A percentile compares a stretch with the other conserved stretches of the same genome.
Evolutionary conservation across 768 basidiomycete genomes (phyloP).

Genomic region (Flagelloscypha sp.): DNA sequence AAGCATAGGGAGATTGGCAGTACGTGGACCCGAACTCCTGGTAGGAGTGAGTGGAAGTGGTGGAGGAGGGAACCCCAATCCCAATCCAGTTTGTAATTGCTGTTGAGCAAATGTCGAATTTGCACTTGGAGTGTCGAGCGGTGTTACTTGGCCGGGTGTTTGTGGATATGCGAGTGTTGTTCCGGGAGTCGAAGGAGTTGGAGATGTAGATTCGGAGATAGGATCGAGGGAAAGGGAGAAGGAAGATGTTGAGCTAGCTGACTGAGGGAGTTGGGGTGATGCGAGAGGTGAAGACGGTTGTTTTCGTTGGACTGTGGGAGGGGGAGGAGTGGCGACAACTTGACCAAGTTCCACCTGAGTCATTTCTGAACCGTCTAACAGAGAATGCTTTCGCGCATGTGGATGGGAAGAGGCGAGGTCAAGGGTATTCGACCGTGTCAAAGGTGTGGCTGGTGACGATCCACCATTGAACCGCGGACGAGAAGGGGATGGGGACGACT

Average conservation of each 20-base stretch:
- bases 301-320: conserved; percentile 15
- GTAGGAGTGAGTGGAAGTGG: conserved; percentile 15
- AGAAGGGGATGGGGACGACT: no score
- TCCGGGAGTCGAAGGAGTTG: conserved; percentile 25
- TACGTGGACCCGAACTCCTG: conserved; percentile 3
- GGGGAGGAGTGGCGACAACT: conserved; percentile 21
- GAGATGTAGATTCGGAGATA: conserved; percentile 36
- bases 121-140: no score
- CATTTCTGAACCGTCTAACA: no score
- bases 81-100: no score
- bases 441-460: conserved; percentile 24
- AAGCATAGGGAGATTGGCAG: conserved; percentile 1
- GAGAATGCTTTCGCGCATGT: conserved; percentile 70
- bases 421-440: conserved; percentile 44
- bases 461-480: no score
- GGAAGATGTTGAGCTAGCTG: conserved; percentile 38
- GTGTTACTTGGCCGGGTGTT: no score
- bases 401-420: conserved; percentile 56
- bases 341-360: conserved; percentile 24
- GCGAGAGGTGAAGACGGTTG: conserved; percentile 11
- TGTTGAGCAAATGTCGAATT: no score
- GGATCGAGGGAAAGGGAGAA: conserved; percentile 42
- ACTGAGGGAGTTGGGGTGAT: conserved; percentile 30
- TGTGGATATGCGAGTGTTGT: conserved; percentile 21
- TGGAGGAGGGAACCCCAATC: conserved; percentile 4